A percentile compares a stretch with the other conserved stretches of the same genome.
phyloP scores from a whole-genome alignment of 2,329 filamentous ascomycete genomes.

The Zarea fungicola region DNA sequence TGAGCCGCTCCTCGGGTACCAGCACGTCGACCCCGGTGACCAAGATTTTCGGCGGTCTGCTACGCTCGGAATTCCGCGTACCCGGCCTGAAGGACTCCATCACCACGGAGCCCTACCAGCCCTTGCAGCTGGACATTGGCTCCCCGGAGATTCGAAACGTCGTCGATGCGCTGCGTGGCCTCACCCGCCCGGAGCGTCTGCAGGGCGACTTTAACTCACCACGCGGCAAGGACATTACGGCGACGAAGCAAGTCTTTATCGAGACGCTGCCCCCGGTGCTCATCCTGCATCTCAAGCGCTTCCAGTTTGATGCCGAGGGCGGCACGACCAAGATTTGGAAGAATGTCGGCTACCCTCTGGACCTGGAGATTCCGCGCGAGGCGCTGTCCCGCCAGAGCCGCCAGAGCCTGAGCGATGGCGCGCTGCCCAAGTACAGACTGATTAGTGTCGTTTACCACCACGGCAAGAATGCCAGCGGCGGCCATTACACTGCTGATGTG shows the following conservation, averaged over 20 bases:
- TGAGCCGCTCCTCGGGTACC: slow-evolving; percentile 80
- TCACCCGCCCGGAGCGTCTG: slow-evolving; percentile 79
- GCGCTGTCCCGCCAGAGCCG: slow-evolving; percentile 72
- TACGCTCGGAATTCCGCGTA: slow-evolving; percentile 83
- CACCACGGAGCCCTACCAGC: slow-evolving; percentile 88
- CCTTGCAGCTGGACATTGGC: slow-evolving; percentile 90
- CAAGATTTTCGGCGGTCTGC: slow-evolving; percentile 88
- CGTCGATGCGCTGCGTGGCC: slow-evolving; percentile 77
- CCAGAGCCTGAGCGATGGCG: slow-evolving; percentile 57
- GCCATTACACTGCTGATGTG: slow-evolving; percentile 97
- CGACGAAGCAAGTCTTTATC: slow-evolving; percentile 92
- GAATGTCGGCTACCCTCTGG: slow-evolving; percentile 89
- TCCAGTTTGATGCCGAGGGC: slow-evolving; percentile 85
- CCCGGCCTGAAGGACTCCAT: slow-evolving; percentile 86
- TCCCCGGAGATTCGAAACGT: slow-evolving; percentile 84
- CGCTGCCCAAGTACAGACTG: slow-evolving; percentile 76
- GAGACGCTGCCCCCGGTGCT: slow-evolving; percentile 86
- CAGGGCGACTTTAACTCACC: slow-evolving; percentile 79
- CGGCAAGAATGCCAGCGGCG: slow-evolving; percentile 90
- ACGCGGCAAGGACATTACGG: slow-evolving; percentile 68
- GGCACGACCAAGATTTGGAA: slow-evolving; percentile 98
- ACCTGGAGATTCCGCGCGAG: slow-evolving; percentile 89
- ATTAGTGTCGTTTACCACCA: slow-evolving; percentile 95
- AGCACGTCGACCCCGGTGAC: slow-evolving; percentile 76
- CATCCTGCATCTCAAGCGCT: slow-evolving; percentile 93